Conservation (phyloP, 164 flowering plant genomes). For the Piper betle region DNA sequence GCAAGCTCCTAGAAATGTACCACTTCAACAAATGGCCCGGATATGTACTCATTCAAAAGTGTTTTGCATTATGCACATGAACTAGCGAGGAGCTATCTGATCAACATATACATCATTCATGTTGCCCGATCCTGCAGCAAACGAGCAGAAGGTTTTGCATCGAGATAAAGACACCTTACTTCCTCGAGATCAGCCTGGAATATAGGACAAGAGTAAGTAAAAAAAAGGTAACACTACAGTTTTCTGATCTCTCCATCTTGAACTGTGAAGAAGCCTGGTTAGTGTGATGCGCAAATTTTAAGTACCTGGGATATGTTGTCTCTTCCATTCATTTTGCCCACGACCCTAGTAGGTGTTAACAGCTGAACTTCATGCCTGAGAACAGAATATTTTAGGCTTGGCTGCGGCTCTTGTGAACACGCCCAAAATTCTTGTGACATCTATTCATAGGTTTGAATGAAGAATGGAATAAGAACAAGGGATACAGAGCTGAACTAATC, state of each 20-base stretch:
- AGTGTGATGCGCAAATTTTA: not conserved
- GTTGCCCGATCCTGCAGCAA: constrained; percentile 93
- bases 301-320: constrained; percentile 74
- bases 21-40: too few species aligned
- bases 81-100: not conserved
- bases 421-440: constrained; percentile 65
- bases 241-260: too few species aligned
- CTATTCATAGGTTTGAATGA: not conserved
- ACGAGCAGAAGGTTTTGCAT: constrained; percentile 91
- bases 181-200: constrained; percentile 83
- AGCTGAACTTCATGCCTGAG: too few species aligned
- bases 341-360: not conserved
- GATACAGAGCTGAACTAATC: constrained; percentile 20
- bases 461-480: not conserved
- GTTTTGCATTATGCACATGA: not conserved
- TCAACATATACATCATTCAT: constrained; percentile 40
- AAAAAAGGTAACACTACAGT: not conserved
- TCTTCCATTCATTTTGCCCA: constrained; percentile 77
- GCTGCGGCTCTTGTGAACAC: constrained; percentile 4
- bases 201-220: not conserved
- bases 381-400: too few species aligned
- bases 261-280: not conserved
- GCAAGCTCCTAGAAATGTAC: too few species aligned
- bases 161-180: constrained; percentile 54
- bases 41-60: too few species aligned